Evolutionary conservation across 192 early-diverging fungal genomes (phyloP).

Genomic region (Dissophora globulifera): DNA sequence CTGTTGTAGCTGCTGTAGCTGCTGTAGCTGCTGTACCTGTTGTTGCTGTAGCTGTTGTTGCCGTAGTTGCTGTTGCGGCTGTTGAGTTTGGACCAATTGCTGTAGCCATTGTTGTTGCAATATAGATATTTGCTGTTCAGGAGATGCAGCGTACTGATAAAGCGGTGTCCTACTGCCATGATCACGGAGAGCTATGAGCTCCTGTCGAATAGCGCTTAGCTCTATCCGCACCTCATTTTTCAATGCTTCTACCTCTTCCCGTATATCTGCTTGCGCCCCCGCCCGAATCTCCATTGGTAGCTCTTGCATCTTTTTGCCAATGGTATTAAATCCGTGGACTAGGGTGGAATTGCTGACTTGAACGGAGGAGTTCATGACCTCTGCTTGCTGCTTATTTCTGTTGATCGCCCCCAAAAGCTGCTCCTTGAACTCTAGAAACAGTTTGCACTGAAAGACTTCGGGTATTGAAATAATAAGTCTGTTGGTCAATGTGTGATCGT

Average conservation of each 20-base stretch:
- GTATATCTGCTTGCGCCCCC: too few species aligned
- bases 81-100: background rate
- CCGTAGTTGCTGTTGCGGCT: background rate
- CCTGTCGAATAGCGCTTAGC: background rate
- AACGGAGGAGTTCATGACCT: background rate
- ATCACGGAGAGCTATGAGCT: background rate
- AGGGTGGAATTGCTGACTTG: background rate
- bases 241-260: background rate
- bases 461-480: constrained; percentile 2
- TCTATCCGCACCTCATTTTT: background rate
- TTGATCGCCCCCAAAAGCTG: background rate
- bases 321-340: background rate
- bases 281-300: too few species aligned
- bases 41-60: background rate
- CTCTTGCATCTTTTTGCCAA: too few species aligned
- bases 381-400: background rate
- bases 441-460: background rate
- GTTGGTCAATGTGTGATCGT: background rate
- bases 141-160: background rate
- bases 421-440: constrained; percentile 4
- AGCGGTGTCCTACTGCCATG: background rate
- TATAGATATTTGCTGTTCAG: background rate
- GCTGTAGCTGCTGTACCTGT: background rate
- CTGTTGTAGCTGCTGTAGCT: background rate
- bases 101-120: background rate